A percentile compares a stretch with the other conserved stretches of the same genome.
Evolutionary conservation across 257 asterid species (phyloP).

Genomic region (Solanum tarapatanum): DNA sequence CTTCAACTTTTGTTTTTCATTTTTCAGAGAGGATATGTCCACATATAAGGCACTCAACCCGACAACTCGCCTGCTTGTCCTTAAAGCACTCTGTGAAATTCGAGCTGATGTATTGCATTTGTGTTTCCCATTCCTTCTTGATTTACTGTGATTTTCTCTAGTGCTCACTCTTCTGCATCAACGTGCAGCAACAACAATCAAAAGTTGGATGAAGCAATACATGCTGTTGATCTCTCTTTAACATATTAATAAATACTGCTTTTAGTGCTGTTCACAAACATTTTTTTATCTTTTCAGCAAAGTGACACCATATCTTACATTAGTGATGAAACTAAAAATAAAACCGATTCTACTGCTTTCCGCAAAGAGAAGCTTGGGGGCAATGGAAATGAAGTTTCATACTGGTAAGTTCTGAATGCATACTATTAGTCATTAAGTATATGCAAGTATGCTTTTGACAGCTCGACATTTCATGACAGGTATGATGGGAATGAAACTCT

Average conservation of each 20-base stretch:
- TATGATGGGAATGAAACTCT: conserved; percentile 54
- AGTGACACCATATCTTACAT: conserved; percentile 47
- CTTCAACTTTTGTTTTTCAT: background rate
- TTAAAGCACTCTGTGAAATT: conserved; percentile 87
- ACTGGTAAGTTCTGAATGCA: conserved; percentile 41
- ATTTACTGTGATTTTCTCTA: background rate
- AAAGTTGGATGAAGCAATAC: background rate
- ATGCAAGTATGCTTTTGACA: conserved; percentile 5
- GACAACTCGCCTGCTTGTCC: conserved; percentile 47
- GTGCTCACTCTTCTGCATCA: background rate
- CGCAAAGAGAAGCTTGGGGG: conserved; percentile 59
- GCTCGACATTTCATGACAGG: conserved; percentile 33
- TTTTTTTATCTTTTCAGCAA: conserved; percentile 41
- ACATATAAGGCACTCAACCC: conserved; percentile 69
- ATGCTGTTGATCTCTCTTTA: background rate
- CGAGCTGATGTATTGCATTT: conserved; percentile 64
- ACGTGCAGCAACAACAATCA: background rate
- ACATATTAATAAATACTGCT: background rate
- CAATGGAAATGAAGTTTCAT: conserved; percentile 45
- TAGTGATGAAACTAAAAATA: conserved; percentile 40
- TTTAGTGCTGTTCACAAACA: background rate
- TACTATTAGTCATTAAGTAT: background rate
- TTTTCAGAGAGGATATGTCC: conserved; percentile 60
- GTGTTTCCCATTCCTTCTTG: background rate
- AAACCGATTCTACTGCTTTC: conserved; percentile 37